Evolutionary conservation across 2,329 filamentous ascomycete genomes (phyloP), one percentile per base, ranked within the genome.

Genomic region (Mycosphaerella sp.): DNA sequence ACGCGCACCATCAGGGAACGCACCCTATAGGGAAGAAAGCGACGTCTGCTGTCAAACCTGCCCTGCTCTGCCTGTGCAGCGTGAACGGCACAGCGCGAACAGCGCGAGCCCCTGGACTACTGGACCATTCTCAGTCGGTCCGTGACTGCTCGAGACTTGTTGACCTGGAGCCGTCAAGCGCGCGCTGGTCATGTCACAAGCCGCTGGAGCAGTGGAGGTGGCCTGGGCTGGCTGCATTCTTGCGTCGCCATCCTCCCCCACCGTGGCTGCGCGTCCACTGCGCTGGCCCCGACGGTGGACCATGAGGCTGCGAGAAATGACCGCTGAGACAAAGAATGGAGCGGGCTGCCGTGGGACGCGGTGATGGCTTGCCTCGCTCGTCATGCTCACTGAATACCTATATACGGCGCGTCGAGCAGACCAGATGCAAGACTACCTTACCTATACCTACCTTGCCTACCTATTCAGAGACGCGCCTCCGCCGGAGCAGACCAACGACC

Each of bases 221-320:
- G 51, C 41, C 35, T 42, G 41, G 41, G 41, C 42, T 35, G 37
- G 52, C 45, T 50, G 51, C 56, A 56, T 59, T 59, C 56, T 51
- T 53, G 42, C 44, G 50, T 46, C 40, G 41, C 48, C 41, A 41
- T 39, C 32, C 27, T 25, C 34, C 41, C 32, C 41, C 32, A 42
- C 28, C 41, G 45, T 21, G 37, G 41, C 32, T 14, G 36, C 28
- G 28, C 28, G 27, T 44, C 43, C 49, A 54, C 44, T 18, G 30
- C 18, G 46, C 45, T 46, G 27, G 43, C 13, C 39, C 36, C 14
- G 39, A 41, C 48, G 50, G 48, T 55, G 53, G 55, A 49, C 39
- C 57, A 53, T 44, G 52, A 52, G 58, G 58, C 53, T 56, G 53
- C 42, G 41, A 52, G 50, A 43, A 51, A 60, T 60, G 58, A 56